These are phyloP conservation scores for Hypsizygus marmoreus DNA, from an alignment of 768 basidiomycete species.

Conservation along the genomic window DNA sequence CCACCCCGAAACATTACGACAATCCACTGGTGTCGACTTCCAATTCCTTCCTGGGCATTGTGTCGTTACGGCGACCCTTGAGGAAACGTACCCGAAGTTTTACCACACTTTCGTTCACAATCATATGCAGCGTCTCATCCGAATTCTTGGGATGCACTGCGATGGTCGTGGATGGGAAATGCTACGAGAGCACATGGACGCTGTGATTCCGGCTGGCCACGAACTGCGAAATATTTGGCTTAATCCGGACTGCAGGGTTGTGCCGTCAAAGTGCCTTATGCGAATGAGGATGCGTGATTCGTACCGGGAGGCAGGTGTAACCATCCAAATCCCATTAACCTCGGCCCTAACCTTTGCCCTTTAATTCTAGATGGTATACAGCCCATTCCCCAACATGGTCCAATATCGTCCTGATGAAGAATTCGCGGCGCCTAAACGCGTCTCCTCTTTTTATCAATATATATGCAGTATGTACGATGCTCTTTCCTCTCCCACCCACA, in stretches of 20 bases:
- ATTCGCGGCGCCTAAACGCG: no score
- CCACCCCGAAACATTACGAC: constrained; percentile 48
- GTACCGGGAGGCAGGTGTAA: constrained; percentile 52
- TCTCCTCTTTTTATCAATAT: neutral
- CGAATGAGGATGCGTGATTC: constrained; percentile 59
- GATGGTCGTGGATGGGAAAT: constrained; percentile 55
- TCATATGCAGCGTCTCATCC: constrained; percentile 58
- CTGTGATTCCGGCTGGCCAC: constrained; percentile 46
- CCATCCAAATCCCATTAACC: neutral
- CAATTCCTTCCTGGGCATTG: constrained; percentile 56
- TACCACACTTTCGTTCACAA: constrained; percentile 64
- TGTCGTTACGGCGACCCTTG: constrained; percentile 45
- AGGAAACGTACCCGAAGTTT: constrained; percentile 57
- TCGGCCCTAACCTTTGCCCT: constrained; percentile 2
- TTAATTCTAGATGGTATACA: constrained; percentile 48
- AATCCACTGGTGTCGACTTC: constrained; percentile 52
- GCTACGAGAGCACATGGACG: constrained; percentile 45
- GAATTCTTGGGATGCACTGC: constrained; percentile 52
- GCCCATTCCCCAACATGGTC: constrained; percentile 55
- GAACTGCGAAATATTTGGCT: constrained; percentile 51
- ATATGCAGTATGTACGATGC: no score
- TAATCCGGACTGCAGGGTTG: constrained; percentile 35
- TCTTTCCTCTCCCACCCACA: no score
- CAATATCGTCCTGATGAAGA: constrained; percentile 39
- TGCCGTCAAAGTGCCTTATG: constrained; percentile 59